Percentiles rank a stretch among this genome's conserved stretches.
Conservation (phyloP, 1,284 basidiomycete genomes). For the Exobasidium cylindrosporum region DNA sequence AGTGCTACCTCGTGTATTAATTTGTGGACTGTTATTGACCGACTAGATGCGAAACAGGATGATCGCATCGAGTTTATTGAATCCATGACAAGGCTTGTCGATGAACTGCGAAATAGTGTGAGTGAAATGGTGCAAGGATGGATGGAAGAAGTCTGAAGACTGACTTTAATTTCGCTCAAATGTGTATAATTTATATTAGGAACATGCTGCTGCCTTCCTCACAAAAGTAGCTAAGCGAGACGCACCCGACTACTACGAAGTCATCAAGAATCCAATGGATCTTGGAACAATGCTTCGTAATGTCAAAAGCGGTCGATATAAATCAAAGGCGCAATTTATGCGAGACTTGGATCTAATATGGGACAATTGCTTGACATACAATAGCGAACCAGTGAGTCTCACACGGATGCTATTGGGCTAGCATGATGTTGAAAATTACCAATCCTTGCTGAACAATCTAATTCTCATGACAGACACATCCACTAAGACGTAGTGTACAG, state of each 20-base stretch:
- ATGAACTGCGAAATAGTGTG: conserved; percentile 49
- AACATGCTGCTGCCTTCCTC: conserved; percentile 51
- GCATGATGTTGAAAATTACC: no score
- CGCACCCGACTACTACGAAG: conserved; percentile 54
- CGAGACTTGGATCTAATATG: conserved; percentile 93
- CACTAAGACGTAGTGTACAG: conserved; percentile 45
- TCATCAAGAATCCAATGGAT: conserved; percentile 68
- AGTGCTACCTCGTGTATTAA: no score
- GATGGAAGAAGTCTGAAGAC: background rate
- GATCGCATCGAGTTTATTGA: conserved; percentile 52
- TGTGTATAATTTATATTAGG: conserved; percentile 19
- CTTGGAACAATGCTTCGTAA: conserved; percentile 86
- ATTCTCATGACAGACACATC: conserved; percentile 27
- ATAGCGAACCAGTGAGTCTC: conserved; percentile 71
- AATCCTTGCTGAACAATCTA: background rate
- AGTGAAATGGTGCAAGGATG: no score
- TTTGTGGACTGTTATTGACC: no score
- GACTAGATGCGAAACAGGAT: no score
- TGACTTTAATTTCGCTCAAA: background rate
- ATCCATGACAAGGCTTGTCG: conserved; percentile 51
- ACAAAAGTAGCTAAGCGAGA: conserved; percentile 51
- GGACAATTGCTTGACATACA: conserved; percentile 91
- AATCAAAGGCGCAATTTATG: conserved; percentile 87
- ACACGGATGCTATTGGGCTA: no score
- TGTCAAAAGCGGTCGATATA: conserved; percentile 81